Evolutionary conservation across 2,329 filamentous ascomycete species (phyloP).

Genomic region (Penicillium sp.): DNA sequence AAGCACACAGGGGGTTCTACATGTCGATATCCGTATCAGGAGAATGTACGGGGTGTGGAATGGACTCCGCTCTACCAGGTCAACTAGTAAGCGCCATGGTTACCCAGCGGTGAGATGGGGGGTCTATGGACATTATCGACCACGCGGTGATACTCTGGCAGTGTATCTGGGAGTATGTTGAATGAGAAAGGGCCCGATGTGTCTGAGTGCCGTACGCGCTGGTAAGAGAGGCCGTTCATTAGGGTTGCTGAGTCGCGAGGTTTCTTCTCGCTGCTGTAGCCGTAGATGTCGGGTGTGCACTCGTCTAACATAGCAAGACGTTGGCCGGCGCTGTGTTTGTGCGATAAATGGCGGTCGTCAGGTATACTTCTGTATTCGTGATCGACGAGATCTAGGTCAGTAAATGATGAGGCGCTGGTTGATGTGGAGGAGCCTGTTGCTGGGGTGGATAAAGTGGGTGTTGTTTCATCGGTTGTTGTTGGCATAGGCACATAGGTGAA

Average conservation of each 20-base stretch:
- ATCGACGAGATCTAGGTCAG: constrained; percentile 19
- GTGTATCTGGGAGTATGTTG: constrained; percentile 18
- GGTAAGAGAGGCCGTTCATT: constrained; percentile 43
- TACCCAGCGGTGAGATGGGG: constrained; percentile 24
- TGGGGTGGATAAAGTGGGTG: constrained; percentile 4
- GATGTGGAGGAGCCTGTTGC: constrained; percentile 3
- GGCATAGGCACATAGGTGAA: constrained; percentile 31
- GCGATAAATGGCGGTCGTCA: constrained; percentile 19
- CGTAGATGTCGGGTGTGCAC: constrained; percentile 39
- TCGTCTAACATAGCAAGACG: constrained; percentile 27
- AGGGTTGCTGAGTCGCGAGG: constrained; percentile 26
- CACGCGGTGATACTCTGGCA: constrained; percentile 21
- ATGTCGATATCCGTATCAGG: not conserved
- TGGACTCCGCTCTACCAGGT: not conserved
- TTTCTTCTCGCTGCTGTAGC: constrained; percentile 36
- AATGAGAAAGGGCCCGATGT: constrained; percentile 15
- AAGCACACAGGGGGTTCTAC: constrained; percentile 1
- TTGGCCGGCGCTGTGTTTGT: constrained; percentile 14
- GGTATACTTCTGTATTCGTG: constrained; percentile 14
- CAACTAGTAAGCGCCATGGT: constrained; percentile 21
- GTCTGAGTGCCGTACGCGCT: constrained; percentile 28
- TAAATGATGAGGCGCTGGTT: constrained; percentile 7
- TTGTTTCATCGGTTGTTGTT: constrained; percentile 12
- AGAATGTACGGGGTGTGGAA: constrained; percentile 4
- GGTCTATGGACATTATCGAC: constrained; percentile 22